Conservation (phyloP, 2,329 filamentous ascomycete genomes). For the Ophiostoma himal-ulmi region DNA sequence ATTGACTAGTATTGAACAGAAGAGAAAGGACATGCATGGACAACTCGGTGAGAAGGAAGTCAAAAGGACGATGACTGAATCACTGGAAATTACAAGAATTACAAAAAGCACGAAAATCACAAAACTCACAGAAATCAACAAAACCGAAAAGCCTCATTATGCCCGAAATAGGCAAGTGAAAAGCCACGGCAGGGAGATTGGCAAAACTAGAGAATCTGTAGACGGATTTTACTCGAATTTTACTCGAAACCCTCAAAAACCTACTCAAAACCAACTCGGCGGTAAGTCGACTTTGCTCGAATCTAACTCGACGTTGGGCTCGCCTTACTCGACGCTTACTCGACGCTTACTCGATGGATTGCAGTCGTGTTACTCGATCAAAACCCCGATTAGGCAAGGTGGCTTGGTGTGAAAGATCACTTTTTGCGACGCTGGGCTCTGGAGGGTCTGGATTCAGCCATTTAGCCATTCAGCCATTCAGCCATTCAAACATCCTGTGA, state of each 20-base stretch:
- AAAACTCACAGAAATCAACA: background rate
- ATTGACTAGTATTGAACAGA: background rate
- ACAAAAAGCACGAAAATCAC: background rate
- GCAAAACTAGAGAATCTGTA: background rate
- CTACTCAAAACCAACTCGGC: background rate
- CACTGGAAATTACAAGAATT: too few species aligned
- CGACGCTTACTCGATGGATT: slow-evolving; percentile 31
- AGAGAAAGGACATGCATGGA: too few species aligned
- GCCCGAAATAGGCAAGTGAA: background rate
- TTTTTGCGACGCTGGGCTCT: background rate
- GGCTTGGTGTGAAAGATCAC: background rate
- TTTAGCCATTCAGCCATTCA: too few species aligned
- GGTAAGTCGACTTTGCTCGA: background rate
- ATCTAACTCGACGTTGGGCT: slow-evolving; percentile 19
- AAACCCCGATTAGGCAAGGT: slow-evolving; percentile 33
- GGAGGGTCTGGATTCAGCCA: slow-evolving; percentile 2
- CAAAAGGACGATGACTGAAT: too few species aligned
- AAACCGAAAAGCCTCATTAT: background rate
- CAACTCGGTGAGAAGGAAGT: too few species aligned
- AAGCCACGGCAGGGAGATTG: background rate
- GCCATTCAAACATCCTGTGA: background rate
- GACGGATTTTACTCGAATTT: background rate
- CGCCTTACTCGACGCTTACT: slow-evolving; percentile 33
- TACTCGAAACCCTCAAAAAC: background rate
- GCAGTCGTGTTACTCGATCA: slow-evolving; percentile 39